Base-by-base conservation (phyloP, 768 basidiomycete species). In the Amanita inopinata region DNA sequence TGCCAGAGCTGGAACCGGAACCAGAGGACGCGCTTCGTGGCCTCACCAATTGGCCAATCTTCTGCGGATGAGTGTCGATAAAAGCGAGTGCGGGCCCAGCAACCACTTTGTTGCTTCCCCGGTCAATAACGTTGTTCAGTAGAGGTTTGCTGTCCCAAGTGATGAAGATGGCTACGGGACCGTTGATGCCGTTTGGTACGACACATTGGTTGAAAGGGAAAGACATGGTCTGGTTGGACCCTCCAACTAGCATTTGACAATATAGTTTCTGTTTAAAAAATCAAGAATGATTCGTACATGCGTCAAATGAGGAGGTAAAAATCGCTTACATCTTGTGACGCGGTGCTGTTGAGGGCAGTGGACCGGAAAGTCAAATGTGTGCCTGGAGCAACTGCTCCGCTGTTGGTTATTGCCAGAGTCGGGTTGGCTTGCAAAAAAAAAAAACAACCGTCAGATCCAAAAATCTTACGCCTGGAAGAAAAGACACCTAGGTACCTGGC, bases 211-310 rank as follows among this genome's bases (percentile, higher is more conserved):
- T 50, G 50, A 83, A 55, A 2, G 84, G 78, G 33, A 86, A 65
- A 23, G 73, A 53, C 53, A 84, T 62, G 3, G 86, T 63, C 53
- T 59, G 57, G 38, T 76, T 57, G 12, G 61, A 39, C 20, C 80
- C 82, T 22, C 83, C 87, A 43, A 76, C 49, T 51, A 90, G 59
- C 74, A 90, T 85, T 61, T 89, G 80, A 61, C 87, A 88, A 62
- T 67, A 75, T 24, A 83, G 55, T 47, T 53, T 56, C 80, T 83
- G 52, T 27, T 14, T 24, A 33, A 11, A 12, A 10, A 40, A 40
- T 32, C 48, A n/a, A 49, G 17, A 30, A 50, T n/a, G 48, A 30
- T 44, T 17, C 38, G 37, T 18, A 14, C 7, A n/a, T 6, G 20
- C 20, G 17, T 15, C 40, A 32, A 7, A 20, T 37, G 27, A 18